Percentiles rank a stretch among this genome's conserved stretches.
phyloP scores from a whole-genome alignment of 768 basidiomycete species.

The Podaxis sp. region DNA sequence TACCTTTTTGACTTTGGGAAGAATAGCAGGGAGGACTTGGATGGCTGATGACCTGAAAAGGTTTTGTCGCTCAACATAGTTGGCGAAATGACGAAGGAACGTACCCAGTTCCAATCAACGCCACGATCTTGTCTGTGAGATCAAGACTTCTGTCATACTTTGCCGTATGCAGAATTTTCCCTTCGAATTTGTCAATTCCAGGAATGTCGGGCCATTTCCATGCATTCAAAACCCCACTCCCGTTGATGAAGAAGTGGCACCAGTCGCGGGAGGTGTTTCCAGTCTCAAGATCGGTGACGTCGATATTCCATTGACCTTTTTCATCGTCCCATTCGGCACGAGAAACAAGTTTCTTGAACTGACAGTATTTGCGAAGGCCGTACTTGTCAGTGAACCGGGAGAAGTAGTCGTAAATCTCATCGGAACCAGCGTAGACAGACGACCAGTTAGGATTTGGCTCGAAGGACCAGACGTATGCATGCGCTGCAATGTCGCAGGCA shows the following conservation, averaged over 20 bases:
- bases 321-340: slow-evolving; percentile 20
- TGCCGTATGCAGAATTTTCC: slow-evolving; percentile 26
- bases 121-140: slow-evolving; percentile 27
- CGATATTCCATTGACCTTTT: slow-evolving; percentile 19
- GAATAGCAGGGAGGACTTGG: slow-evolving; percentile 26
- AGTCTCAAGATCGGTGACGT: slow-evolving; percentile 13
- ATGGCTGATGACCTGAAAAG: slow-evolving; percentile 23
- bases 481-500: slow-evolving; percentile 22
- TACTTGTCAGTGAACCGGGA: slow-evolving; percentile 18
- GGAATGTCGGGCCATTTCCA: slow-evolving; percentile 30
- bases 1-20: slow-evolving; percentile 26
- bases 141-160: slow-evolving; percentile 17
- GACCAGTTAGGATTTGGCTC: slow-evolving; percentile 24
- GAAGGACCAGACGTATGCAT: slow-evolving; percentile 23
- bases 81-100: background rate
- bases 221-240: slow-evolving; percentile 23
- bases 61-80: background rate
- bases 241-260: slow-evolving; percentile 25
- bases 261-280: slow-evolving; percentile 11
- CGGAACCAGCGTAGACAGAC: slow-evolving; percentile 18
- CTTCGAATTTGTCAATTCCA: slow-evolving; percentile 24
- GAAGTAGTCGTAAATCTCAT: slow-evolving; percentile 21
- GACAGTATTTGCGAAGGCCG: slow-evolving; percentile 18
- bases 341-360: slow-evolving; percentile 15
- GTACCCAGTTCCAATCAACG: slow-evolving; percentile 29